These are phyloP conservation scores for Odonthalia washingtoniensis DNA, from an alignment of 31 red algal genomes.

Conservation along the genomic window DNA sequence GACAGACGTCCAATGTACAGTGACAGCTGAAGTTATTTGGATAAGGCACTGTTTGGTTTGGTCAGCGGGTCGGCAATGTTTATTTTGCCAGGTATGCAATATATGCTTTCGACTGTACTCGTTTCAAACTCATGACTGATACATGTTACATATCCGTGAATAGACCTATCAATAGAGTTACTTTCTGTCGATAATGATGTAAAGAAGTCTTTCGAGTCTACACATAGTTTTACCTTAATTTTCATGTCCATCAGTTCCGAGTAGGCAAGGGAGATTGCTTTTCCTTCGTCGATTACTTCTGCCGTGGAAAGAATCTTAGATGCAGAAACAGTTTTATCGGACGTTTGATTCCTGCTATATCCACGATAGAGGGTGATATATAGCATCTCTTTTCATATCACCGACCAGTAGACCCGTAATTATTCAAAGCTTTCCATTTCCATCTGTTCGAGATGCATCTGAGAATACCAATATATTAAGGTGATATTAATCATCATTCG, in stretches of 20 bases:
- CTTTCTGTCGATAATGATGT: too few species aligned
- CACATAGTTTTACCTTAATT: neutral
- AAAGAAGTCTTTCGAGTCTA: constrained; percentile 10
- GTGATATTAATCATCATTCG: neutral
- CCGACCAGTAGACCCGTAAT: neutral
- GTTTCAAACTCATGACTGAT: constrained; percentile 5
- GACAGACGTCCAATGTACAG: too few species aligned
- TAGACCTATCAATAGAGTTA: constrained; percentile 5
- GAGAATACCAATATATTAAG: neutral
- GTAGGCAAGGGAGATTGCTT: neutral
- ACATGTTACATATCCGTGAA: neutral
- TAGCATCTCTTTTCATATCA: neutral
- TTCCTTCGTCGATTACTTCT: constrained; percentile 6
- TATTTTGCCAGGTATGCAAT: constrained; percentile 6
- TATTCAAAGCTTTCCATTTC: neutral
- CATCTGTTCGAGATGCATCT: constrained; percentile 4
- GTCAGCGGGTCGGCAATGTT: constrained; percentile 29
- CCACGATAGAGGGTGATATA: constrained; percentile 8
- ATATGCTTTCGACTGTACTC: too few species aligned
- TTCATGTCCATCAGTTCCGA: neutral
- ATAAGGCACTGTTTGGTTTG: too few species aligned
- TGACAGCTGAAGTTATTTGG: too few species aligned
- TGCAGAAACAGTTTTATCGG: neutral
- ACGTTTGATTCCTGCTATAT: neutral
- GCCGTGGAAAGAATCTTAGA: neutral